Percentiles rank a stretch among this genome's conserved stretches.
Conservation (phyloP, 2,329 filamentous ascomycete genomes). For the Chrysoporthe cubensis region DNA sequence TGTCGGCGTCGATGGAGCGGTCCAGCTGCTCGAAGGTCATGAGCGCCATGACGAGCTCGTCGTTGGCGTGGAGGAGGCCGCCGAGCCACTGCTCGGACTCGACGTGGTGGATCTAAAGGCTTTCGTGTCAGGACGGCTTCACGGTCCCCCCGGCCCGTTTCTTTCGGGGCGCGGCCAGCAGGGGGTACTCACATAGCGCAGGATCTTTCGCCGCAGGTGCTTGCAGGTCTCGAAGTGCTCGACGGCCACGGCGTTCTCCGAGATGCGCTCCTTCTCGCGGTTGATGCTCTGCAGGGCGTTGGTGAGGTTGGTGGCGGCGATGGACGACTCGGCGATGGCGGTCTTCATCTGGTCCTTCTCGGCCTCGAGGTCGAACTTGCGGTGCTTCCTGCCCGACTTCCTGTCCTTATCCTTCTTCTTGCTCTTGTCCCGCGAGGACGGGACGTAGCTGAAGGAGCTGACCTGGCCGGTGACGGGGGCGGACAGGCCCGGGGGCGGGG, state of each 20-base stretch:
- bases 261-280: conserved; percentile 84
- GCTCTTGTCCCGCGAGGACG: conserved; percentile 49
- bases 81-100: conserved; percentile 92
- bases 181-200: conserved; percentile 70
- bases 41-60: conserved; percentile 89
- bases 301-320: conserved; percentile 86
- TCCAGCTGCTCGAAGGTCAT: conserved; percentile 96
- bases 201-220: conserved; percentile 76
- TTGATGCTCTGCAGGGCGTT: conserved; percentile 91
- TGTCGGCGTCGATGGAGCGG: conserved; percentile 77
- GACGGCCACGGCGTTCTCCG: conserved; percentile 76
- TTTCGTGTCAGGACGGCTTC: background rate
- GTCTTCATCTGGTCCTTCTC: conserved; percentile 88
- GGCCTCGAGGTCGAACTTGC: conserved; percentile 79
- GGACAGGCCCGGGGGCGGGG: conserved; percentile 19
- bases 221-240: conserved; percentile 87
- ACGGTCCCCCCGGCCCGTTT: too few relatives aligned
- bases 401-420: conserved; percentile 47
- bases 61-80: conserved; percentile 88
- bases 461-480: conserved; percentile 35
- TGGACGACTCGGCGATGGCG: conserved; percentile 85
- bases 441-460: conserved; percentile 48
- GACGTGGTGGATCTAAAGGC: conserved; percentile 77
- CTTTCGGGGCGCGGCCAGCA: background rate
- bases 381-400: conserved; percentile 61